Evolutionary conservation across 2,329 filamentous ascomycete genomes (phyloP).

Genomic region (Curvularia sp.): DNA sequence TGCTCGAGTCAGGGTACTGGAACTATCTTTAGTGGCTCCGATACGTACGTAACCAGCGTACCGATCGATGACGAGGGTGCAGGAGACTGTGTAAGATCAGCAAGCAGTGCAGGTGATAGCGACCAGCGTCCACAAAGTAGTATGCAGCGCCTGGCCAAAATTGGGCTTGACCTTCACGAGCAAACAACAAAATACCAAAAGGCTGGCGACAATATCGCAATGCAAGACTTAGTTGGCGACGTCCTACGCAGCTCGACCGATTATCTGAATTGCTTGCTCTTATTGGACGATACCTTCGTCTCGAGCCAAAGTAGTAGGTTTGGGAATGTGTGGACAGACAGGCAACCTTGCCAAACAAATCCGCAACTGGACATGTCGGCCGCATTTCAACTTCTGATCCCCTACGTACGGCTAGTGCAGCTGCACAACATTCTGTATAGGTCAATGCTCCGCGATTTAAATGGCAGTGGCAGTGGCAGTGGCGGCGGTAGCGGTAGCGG

Average conservation of each 20-base stretch:
- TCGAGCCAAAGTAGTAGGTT: neutral
- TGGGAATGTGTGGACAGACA: neutral
- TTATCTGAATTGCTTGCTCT: neutral
- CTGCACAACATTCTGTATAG: slow-evolving; percentile 6
- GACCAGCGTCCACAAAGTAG: neutral
- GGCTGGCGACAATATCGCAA: neutral
- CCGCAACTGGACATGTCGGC: slow-evolving; percentile 3
- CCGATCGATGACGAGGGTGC: neutral
- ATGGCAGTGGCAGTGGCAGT: neutral
- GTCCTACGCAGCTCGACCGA: slow-evolving; percentile 1
- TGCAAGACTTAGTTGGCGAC: neutral
- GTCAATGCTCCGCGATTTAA: slow-evolving; percentile 5
- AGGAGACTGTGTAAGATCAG: neutral
- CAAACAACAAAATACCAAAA: slow-evolving; percentile 1
- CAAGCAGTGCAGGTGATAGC: neutral
- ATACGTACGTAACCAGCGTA: neutral
- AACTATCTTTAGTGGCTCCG: neutral
- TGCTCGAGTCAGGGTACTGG: neutral
- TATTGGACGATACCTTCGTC: neutral
- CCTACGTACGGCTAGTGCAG: slow-evolving; percentile 4
- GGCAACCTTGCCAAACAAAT: neutral
- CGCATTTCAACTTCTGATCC: slow-evolving; percentile 3
- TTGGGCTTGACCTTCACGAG: slow-evolving; percentile 3
- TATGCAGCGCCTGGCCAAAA: slow-evolving; percentile 4
- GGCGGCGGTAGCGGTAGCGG: neutral